Base-by-base conservation (phyloP, 208 protist species). In the Acanthamoeba sp. region DNA sequence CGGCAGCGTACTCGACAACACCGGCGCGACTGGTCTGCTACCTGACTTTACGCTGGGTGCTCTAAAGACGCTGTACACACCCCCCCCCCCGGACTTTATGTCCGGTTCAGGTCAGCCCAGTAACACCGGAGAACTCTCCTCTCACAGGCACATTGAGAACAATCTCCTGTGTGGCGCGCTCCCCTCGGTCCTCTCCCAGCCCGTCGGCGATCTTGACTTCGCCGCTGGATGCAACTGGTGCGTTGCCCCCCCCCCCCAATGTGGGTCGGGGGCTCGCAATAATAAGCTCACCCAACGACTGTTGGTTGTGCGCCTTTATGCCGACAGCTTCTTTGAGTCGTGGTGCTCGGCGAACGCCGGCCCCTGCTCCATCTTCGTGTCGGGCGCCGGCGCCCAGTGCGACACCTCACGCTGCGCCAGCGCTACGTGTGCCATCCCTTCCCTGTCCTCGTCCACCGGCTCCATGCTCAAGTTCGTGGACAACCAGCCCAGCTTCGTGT, bases 291-390 rank as follows among this genome's bases (percentile, higher is more conserved):
- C 59, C 22, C 29, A n/a, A 24, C 18, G 2, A 12, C 34, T 69
- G 10, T 36, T 9, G 7, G 29, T 10, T 27, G 29, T 69, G 22
- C 20, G 22, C 7, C 9, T 18, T 1, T 16, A 42, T 76, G 18
- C 7, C 66, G 7, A 76, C 71, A 80, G 71, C 71, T 80, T 80
- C 71, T 48, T 45, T 2, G 22, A 80, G 71, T 80, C 71, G 71
- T 80, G 71, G 71, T 80, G 71, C 36, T 80, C 71, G 66, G 14
- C 66, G 1, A n/a, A 42, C n/a, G 18, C 20, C 59, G 59, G 59
- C n/a, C n/a, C 59, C 59, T 69, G 59, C 59, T 34, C 59, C 59
- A 69, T 36, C 59, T 36, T 34, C n/a, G n/a, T 36, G n/a, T 7
- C 22, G n/a, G 9, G 16, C n/a, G 27, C 29, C 12, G 27, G 59